Conservation (phyloP, 352 stramenopile species). For the Pythium dissimile region DNA sequence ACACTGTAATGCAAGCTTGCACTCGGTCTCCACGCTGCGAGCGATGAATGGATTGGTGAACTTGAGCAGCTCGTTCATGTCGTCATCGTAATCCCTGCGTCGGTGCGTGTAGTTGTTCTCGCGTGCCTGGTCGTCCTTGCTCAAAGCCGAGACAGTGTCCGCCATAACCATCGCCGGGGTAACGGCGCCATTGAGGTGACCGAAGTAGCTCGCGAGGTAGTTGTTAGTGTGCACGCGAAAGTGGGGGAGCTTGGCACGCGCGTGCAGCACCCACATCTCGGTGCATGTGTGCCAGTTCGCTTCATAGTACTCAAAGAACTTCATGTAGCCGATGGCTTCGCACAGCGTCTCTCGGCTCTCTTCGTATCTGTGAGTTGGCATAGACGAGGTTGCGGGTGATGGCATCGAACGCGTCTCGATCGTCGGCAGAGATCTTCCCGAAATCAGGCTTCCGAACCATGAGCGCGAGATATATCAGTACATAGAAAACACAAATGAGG, state of each 20-base stretch:
- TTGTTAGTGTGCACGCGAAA: constrained; percentile 20
- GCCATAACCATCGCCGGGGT: not conserved
- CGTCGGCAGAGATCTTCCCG: constrained; percentile 11
- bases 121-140: not conserved
- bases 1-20: not conserved
- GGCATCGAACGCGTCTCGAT: not conserved
- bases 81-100: not conserved
- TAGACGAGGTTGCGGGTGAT: constrained; percentile 12
- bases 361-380: constrained; percentile 2
- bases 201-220: not conserved
- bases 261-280: constrained; percentile 28
- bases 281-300: constrained; percentile 24
- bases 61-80: not conserved
- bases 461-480: constrained; percentile 19
- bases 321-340: not conserved
- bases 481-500: constrained; percentile 27
- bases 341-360: not conserved
- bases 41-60: constrained; percentile 5
- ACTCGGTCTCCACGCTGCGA: not conserved
- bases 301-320: constrained; percentile 24
- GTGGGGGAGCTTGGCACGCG: too few species aligned
- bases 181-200: not conserved
- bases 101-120: not conserved
- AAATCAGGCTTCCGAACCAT: constrained; percentile 11
- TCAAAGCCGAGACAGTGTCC: not conserved